These are phyloP conservation scores for Aspergillus sp. DNA, from an alignment of 2,329 filamentous ascomycete species.

Conservation along the genomic window DNA sequence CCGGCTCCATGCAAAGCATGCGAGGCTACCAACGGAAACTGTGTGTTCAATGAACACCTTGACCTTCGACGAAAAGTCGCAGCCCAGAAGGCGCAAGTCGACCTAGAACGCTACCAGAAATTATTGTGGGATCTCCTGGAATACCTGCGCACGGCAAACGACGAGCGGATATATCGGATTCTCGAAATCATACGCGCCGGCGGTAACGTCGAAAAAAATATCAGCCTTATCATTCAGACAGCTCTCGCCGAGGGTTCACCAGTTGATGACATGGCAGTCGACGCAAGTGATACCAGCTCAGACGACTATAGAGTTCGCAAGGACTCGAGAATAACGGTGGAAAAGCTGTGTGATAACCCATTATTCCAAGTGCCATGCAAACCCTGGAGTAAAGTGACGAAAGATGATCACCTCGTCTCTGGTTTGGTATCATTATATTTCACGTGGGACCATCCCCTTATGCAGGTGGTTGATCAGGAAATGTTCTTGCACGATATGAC, in stretches of 20 bases:
- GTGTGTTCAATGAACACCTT: constrained; percentile 36
- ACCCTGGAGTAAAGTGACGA: constrained; percentile 76
- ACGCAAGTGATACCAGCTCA: constrained; percentile 19
- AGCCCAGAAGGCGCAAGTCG: constrained; percentile 35
- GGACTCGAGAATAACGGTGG: constrained; percentile 30
- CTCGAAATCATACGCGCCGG: constrained; percentile 29
- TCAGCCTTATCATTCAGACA: constrained; percentile 10
- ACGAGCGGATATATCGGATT: constrained; percentile 24
- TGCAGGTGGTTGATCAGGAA: constrained; percentile 74
- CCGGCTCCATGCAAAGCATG: constrained; percentile 39
- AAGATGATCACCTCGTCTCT: constrained; percentile 70
- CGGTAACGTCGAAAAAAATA: constrained; percentile 27
- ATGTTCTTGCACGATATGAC: constrained; percentile 61
- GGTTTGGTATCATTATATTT: constrained; percentile 93
- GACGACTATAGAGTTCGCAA: constrained; percentile 16
- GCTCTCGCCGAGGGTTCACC: constrained; percentile 1
- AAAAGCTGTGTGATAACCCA: constrained; percentile 37
- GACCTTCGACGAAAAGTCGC: constrained; percentile 40
- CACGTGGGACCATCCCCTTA: constrained; percentile 90
- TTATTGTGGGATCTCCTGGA: constrained; percentile 32
- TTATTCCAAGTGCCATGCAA: constrained; percentile 32
- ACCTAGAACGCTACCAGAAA: constrained; percentile 34
- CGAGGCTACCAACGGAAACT: constrained; percentile 26
- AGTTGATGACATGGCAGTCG: constrained; percentile 19
- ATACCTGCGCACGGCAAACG: constrained; percentile 27